These are phyloP conservation scores for Suillus luteus DNA, from an alignment of 768 basidiomycete species.

Conservation along the genomic window DNA sequence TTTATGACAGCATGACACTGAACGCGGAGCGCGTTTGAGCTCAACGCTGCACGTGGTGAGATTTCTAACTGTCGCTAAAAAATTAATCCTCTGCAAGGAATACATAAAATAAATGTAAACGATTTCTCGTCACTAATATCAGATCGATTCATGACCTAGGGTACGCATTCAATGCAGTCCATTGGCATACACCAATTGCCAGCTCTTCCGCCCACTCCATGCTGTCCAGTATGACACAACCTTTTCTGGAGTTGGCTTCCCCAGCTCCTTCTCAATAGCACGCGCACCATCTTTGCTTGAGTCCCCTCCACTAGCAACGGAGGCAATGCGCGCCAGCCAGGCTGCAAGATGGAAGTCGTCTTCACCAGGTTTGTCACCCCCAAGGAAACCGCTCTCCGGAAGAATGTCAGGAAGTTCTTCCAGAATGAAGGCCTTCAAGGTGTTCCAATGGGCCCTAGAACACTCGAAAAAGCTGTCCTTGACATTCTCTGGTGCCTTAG, in stretches of 20 bases:
- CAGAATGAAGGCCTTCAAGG: slow-evolving; percentile 38
- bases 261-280: slow-evolving; percentile 42
- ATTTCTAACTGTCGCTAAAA: not conserved
- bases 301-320: slow-evolving; percentile 36
- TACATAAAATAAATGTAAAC: not conserved
- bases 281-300: slow-evolving; percentile 34
- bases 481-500: slow-evolving; percentile 35
- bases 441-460: slow-evolving; percentile 42
- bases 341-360: slow-evolving; percentile 57
- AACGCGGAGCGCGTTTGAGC: not conserved
- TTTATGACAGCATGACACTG: not conserved
- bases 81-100: not conserved
- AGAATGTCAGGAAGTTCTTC: slow-evolving; percentile 43
- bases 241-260: slow-evolving; percentile 38
- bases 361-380: slow-evolving; percentile 48
- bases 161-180: slow-evolving; percentile 42
- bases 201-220: slow-evolving; percentile 49
- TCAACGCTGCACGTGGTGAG: not conserved
- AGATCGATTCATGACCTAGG: not conserved
- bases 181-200: slow-evolving; percentile 44
- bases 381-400: slow-evolving; percentile 47
- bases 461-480: slow-evolving; percentile 42
- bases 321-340: slow-evolving; percentile 52
- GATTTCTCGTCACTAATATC: not conserved
- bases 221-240: slow-evolving; percentile 44